phyloP scores from a whole-genome alignment of 2,329 filamentous ascomycete species.

The Fusarium graminum region DNA sequence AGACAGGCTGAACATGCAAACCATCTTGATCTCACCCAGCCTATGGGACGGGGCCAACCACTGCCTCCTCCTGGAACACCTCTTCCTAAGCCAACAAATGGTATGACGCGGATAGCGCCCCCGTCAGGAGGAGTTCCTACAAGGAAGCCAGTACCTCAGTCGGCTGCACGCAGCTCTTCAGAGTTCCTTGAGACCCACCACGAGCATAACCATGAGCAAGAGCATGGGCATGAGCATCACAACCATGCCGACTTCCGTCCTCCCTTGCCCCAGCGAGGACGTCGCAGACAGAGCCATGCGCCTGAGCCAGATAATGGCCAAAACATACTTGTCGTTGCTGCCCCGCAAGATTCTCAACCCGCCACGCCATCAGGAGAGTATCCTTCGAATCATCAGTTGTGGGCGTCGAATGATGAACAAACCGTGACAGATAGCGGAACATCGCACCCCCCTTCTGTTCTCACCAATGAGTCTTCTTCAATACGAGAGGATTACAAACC shows the following conservation, averaged over 20 bases:
- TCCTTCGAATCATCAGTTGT: constrained; percentile 33
- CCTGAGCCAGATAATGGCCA: constrained; percentile 59
- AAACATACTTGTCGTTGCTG: constrained; percentile 73
- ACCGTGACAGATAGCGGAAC: constrained; percentile 32
- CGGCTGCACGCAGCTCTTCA: constrained; percentile 29
- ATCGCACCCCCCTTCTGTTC: constrained; percentile 28
- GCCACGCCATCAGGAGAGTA: constrained; percentile 62
- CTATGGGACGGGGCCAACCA: constrained; percentile 86
- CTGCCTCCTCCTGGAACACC: constrained; percentile 85
- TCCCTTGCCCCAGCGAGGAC: constrained; percentile 56
- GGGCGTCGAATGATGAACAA: constrained; percentile 34
- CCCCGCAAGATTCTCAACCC: constrained; percentile 73
- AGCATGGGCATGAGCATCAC: constrained; percentile 39
- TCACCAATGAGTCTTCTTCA: constrained; percentile 26
- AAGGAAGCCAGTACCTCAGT: constrained; percentile 70
- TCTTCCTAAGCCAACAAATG: constrained; percentile 74
- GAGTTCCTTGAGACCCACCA: constrained; percentile 49
- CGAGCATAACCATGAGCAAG: constrained; percentile 44
- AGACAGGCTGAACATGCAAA: constrained; percentile 51
- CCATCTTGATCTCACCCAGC: constrained; percentile 67
- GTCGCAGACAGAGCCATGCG: constrained; percentile 54
- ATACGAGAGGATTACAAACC: constrained; percentile 22
- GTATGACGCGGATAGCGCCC: constrained; percentile 66
- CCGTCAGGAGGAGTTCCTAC: constrained; percentile 70
- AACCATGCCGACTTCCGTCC: constrained; percentile 32